phyloP scores from a whole-genome alignment of 2,329 filamentous ascomycete genomes.

The Cercospora sp. region DNA sequence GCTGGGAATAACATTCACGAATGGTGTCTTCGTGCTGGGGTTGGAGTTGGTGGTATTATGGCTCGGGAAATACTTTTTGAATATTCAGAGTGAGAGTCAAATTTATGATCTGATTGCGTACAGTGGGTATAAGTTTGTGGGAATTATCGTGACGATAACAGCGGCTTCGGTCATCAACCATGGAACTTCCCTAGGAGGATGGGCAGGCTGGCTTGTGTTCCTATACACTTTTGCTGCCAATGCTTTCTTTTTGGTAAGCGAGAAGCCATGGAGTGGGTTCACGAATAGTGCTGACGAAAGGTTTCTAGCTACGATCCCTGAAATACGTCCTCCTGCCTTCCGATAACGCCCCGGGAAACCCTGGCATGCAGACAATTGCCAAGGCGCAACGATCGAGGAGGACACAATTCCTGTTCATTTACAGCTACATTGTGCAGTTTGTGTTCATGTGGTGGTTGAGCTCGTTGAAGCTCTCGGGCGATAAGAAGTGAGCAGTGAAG shows the following conservation, averaged over 20 bases:
- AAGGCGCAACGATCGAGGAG: slow-evolving; percentile 82
- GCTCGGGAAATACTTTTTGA: slow-evolving; percentile 87
- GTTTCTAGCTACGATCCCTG: slow-evolving; percentile 76
- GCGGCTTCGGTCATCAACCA: slow-evolving; percentile 75
- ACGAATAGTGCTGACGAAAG: slow-evolving; percentile 15
- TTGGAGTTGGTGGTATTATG: slow-evolving; percentile 90
- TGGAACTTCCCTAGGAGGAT: slow-evolving; percentile 79
- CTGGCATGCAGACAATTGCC: slow-evolving; percentile 71
- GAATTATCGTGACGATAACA: slow-evolving; percentile 85
- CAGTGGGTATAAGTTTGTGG: slow-evolving; percentile 97
- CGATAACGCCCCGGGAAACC: slow-evolving; percentile 63
- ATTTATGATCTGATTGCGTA: slow-evolving; percentile 93
- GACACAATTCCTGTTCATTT: slow-evolving; percentile 89
- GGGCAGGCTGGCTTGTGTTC: slow-evolving; percentile 87
- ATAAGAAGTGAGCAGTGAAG: slow-evolving; percentile 16
- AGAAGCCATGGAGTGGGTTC: background rate
- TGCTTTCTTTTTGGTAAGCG: slow-evolving; percentile 84
- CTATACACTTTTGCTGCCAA: slow-evolving; percentile 91
- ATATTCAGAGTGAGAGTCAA: slow-evolving; percentile 91
- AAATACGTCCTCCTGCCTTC: slow-evolving; percentile 95
- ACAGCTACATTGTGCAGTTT: slow-evolving; percentile 92
- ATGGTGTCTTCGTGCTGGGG: slow-evolving; percentile 77
- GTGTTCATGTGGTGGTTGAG: slow-evolving; percentile 87
- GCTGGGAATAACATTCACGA: slow-evolving; percentile 82
- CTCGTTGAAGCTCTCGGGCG: slow-evolving; percentile 44